Percentiles rank a stretch among this genome's conserved stretches.
Conservation (phyloP, 208 protist genomes). For the Tritrichomonas musculus region DNA sequence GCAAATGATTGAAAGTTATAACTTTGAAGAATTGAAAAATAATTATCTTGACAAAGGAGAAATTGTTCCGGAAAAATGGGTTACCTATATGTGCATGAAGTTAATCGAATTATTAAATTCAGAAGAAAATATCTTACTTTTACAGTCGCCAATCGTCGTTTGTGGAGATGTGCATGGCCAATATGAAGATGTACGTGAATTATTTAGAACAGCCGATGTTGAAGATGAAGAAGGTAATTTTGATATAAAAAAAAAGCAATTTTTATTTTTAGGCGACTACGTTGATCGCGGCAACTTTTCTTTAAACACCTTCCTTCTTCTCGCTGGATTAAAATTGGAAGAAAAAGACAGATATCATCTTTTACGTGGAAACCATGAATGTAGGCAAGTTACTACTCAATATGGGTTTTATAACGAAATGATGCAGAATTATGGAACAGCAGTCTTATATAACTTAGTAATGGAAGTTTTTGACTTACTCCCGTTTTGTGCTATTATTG, state of each 20-base stretch:
- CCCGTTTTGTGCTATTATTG: not conserved
- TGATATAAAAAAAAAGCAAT: constrained; percentile 20
- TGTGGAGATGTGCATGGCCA: not conserved
- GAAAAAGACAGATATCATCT: constrained; percentile 41
- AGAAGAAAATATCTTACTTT: too few relatives aligned
- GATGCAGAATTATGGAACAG: constrained; percentile 73
- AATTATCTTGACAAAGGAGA: too few relatives aligned
- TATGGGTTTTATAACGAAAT: constrained; percentile 52
- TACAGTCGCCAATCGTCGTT: not conserved
- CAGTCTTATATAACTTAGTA: not conserved
- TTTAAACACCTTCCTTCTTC: constrained; percentile 39
- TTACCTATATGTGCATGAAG: too few relatives aligned
- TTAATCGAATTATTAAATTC: too few relatives aligned
- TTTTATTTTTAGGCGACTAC: constrained; percentile 54
- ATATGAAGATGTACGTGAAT: not conserved
- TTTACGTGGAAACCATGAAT: constrained; percentile 51
- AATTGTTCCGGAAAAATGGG: too few relatives aligned
- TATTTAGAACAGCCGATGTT: too few relatives aligned
- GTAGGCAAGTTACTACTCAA: constrained; percentile 27
- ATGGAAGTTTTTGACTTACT: not conserved
- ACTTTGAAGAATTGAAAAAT: too few relatives aligned
- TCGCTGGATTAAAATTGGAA: constrained; percentile 38
- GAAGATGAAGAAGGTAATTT: too few relatives aligned
- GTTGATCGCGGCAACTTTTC: constrained; percentile 48
- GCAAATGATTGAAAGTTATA: too few relatives aligned